These are phyloP conservation scores for Penstemon newberryi DNA, from an alignment of 257 asterid species.

Conservation along the genomic window DNA sequence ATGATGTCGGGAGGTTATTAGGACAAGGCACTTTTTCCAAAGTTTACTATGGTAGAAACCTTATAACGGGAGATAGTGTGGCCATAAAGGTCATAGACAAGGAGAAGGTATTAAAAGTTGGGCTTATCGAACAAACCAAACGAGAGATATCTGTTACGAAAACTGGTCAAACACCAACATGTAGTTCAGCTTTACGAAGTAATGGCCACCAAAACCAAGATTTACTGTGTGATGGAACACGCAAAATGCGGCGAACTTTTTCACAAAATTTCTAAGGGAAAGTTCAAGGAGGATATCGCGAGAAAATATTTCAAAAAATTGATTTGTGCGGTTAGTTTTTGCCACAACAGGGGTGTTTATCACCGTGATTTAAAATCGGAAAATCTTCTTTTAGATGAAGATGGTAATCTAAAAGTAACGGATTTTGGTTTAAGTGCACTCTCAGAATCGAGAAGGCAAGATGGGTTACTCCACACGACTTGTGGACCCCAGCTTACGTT, in stretches of 20 bases:
- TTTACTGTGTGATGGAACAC: conserved; percentile 68
- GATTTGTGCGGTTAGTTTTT: conserved; percentile 56
- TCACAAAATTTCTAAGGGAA: conserved; percentile 63
- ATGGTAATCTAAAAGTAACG: conserved; percentile 63
- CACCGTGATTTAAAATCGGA: conserved; percentile 84
- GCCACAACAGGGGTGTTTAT: conserved; percentile 69
- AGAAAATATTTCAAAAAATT: conserved; percentile 69
- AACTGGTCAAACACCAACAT: conserved; percentile 56
- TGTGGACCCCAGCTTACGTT: conserved; percentile 84
- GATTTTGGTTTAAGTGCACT: conserved; percentile 83
- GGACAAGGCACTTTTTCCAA: conserved; percentile 86
- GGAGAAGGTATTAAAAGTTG: conserved; percentile 60
- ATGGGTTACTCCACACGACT: conserved; percentile 78
- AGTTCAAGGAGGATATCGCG: conserved; percentile 58
- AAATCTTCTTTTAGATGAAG: conserved; percentile 67
- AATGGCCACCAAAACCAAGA: conserved; percentile 75
- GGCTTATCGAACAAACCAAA: conserved; percentile 66
- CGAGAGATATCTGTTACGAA: conserved; percentile 71
- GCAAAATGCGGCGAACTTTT: conserved; percentile 90
- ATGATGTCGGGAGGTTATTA: conserved; percentile 75
- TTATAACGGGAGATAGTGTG: conserved; percentile 60
- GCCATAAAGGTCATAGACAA: conserved; percentile 84
- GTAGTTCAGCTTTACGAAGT: conserved; percentile 68
- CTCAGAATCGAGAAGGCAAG: conserved; percentile 50
- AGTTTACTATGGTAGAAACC: conserved; percentile 68